These are phyloP conservation scores for Actinidia arguta DNA, from an alignment of 179 eudicot species.

Conservation along the genomic window DNA sequence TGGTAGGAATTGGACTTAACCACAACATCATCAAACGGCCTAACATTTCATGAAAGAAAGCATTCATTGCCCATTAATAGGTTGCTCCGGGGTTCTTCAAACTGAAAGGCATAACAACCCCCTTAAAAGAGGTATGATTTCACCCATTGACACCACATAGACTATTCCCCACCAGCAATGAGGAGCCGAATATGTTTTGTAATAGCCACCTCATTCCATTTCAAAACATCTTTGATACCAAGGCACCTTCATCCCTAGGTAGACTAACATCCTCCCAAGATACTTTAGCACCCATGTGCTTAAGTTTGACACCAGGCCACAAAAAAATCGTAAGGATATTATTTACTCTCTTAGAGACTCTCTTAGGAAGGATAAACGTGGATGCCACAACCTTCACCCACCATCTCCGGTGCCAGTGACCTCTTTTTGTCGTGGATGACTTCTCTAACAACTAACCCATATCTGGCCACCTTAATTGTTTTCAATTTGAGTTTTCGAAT, in stretches of 20 bases:
- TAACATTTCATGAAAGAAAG: no score
- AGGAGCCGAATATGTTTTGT: background rate
- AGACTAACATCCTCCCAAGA: background rate
- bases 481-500: no score
- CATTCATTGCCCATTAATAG: no score
- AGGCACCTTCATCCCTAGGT: background rate
- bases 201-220: background rate
- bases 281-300: background rate
- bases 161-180: background rate
- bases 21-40: no score
- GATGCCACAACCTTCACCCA: no score
- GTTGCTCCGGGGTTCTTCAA: no score
- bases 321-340: background rate
- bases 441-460: no score
- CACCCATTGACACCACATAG: background rate
- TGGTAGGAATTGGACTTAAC: no score
- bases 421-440: no score
- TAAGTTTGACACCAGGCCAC: background rate
- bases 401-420: no score
- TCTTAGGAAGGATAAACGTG: background rate
- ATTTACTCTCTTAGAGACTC: background rate
- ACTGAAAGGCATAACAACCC: no score
- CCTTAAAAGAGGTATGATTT: background rate
- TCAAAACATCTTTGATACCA: background rate
- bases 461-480: no score